Percentiles rank a stretch among this genome's conserved stretches.
These are phyloP conservation scores for Trichosporon sp. DNA, from an alignment of 1,284 basidiomycete genomes.

Conservation along the genomic window DNA sequence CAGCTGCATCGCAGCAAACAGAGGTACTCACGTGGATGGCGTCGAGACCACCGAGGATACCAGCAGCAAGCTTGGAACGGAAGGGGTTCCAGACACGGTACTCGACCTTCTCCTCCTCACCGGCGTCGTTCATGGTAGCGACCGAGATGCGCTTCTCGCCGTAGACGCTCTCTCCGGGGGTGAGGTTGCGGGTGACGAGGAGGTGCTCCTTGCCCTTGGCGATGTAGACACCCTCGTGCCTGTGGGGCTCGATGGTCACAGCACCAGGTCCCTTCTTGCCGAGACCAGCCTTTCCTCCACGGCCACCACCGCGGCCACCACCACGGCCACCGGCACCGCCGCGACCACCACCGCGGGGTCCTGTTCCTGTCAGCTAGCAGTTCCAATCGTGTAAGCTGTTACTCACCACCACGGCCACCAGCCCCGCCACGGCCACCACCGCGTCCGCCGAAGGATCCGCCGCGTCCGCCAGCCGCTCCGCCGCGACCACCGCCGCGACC, in stretches of 20 bases:
- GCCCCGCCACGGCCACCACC: conserved; percentile 43
- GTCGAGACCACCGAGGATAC: conserved; percentile 93
- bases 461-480: conserved; percentile 45
- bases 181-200: conserved; percentile 96
- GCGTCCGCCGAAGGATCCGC: conserved; percentile 36
- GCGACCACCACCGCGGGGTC: conserved; percentile 34
- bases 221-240: conserved; percentile 90
- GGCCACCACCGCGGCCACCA: conserved; percentile 57
- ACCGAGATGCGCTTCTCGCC: conserved; percentile 95
- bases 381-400: conserved; percentile 41
- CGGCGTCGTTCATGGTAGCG: conserved; percentile 67
- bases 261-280: conserved; percentile 77
- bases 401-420: conserved; percentile 43
- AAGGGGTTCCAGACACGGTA: conserved; percentile 99
- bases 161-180: conserved; percentile 96
- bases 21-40: conserved; percentile 67
- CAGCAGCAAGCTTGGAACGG: conserved; percentile 94
- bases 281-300: conserved; percentile 60
- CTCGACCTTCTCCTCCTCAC: conserved; percentile 80
- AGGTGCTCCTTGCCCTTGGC: conserved; percentile 92
- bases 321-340: conserved; percentile 55
- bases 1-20: neutral
- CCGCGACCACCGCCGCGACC: conserved; percentile 50
- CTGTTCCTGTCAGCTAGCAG: conserved; percentile 47
- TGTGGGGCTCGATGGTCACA: conserved; percentile 91